Conservation (phyloP, 257 asterid species). For the Nicotiana paniculata region DNA sequence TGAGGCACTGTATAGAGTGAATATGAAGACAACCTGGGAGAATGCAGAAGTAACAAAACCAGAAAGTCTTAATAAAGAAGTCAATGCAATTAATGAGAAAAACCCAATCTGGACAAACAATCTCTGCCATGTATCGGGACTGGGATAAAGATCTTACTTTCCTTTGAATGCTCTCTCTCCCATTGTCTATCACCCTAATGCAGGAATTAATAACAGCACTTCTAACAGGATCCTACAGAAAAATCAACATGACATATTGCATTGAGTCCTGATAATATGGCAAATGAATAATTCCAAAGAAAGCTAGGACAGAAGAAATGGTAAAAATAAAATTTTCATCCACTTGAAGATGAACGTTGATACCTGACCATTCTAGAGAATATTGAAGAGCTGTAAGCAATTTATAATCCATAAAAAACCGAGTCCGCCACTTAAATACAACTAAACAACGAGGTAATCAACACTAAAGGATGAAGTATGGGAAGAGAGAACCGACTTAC, state of each 20-base stretch:
- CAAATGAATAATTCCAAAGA: not conserved
- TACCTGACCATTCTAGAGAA: not conserved
- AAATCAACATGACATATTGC: slow-evolving; percentile 4
- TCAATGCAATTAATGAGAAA: slow-evolving; percentile 12
- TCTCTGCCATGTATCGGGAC: not conserved
- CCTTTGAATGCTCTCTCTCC: slow-evolving; percentile 91
- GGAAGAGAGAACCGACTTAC: not conserved
- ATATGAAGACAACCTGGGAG: slow-evolving; percentile 75
- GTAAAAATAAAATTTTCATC: not conserved
- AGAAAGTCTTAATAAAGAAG: not conserved
- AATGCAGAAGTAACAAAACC: slow-evolving; percentile 17
- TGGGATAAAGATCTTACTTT: slow-evolving; percentile 40
- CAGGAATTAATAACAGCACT: slow-evolving; percentile 93
- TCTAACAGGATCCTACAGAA: slow-evolving; percentile 77
- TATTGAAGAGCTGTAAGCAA: not conserved
- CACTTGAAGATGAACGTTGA: not conserved
- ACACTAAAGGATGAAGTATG: not conserved
- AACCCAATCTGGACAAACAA: not conserved
- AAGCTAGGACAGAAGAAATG: not conserved
- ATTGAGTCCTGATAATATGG: not conserved
- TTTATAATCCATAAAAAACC: not conserved
- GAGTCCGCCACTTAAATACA: not conserved
- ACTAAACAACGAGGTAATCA: too few species aligned
- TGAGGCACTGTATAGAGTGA: slow-evolving; percentile 79
- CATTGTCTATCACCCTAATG: slow-evolving; percentile 93